These are phyloP conservation scores for Phylloporus arenicola DNA, from an alignment of 768 basidiomycete genomes.

Conservation along the genomic window DNA sequence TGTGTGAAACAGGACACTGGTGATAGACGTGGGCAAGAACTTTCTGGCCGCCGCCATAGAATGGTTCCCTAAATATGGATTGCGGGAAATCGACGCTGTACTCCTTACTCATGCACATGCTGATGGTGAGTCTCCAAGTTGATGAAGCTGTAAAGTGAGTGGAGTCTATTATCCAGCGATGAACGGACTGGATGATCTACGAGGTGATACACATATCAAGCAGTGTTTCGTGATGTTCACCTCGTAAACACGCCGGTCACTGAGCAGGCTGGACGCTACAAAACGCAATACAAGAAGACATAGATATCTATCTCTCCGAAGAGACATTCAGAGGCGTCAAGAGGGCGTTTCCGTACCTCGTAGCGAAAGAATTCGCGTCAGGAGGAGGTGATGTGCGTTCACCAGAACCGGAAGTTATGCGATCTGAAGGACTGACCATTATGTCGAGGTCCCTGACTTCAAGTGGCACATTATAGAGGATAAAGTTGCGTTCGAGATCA, in stretches of 20 bases:
- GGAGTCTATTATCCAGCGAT: slow-evolving; percentile 47
- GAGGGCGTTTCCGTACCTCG: slow-evolving; percentile 76
- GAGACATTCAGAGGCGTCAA: slow-evolving; percentile 63
- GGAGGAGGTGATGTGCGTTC: slow-evolving; percentile 67
- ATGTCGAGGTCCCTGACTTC: slow-evolving; percentile 68
- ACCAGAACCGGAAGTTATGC: background rate
- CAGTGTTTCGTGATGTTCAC: slow-evolving; percentile 1
- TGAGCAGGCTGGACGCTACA: slow-evolving; percentile 66
- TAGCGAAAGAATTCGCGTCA: slow-evolving; percentile 69
- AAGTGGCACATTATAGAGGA: slow-evolving; percentile 78
- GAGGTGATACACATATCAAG: slow-evolving; percentile 44
- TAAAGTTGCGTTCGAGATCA: slow-evolving; percentile 60
- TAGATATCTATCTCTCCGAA: slow-evolving; percentile 69
- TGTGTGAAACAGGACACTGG: slow-evolving; percentile 52
- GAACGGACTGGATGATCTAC: slow-evolving; percentile 85
- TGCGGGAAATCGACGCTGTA: slow-evolving; percentile 68
- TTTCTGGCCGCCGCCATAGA: slow-evolving; percentile 56
- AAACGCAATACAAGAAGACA: slow-evolving; percentile 58
- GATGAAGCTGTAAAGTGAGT: background rate
- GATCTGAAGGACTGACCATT: slow-evolving; percentile 1
- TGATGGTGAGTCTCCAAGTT: slow-evolving; percentile 43
- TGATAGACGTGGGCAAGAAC: slow-evolving; percentile 84
- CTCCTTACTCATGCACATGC: slow-evolving; percentile 88
- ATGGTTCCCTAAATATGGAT: slow-evolving; percentile 65
- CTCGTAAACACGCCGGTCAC: slow-evolving; percentile 1